These are phyloP conservation scores for Paspalum vaginatum DNA, from an alignment of 176 grass and related monocot genomes.

Conservation along the genomic window DNA sequence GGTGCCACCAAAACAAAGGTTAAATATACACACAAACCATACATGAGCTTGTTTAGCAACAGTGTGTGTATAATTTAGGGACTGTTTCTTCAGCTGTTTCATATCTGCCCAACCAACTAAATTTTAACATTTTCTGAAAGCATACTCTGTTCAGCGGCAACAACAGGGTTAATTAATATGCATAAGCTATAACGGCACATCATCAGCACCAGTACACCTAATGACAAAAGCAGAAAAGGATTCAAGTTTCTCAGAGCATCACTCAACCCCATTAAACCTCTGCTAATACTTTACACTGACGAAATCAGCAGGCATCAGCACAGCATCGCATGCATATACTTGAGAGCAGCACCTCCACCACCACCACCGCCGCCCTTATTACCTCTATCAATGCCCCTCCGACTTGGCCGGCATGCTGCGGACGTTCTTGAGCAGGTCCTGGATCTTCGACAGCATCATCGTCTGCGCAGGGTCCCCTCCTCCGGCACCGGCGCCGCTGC, in stretches of 20 bases:
- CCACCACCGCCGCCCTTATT: conserved; percentile 20
- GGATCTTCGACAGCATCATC: conserved; percentile 89
- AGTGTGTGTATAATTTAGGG: too few species aligned
- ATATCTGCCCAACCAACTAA: neutral
- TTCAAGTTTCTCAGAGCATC: neutral
- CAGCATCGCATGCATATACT: conserved; percentile 1
- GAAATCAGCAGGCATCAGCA: conserved; percentile 42
- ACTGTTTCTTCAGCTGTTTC: neutral
- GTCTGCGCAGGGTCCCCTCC: conserved; percentile 48
- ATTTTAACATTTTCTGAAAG: neutral
- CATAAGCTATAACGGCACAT: conserved; percentile 21
- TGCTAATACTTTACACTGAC: conserved; percentile 18
- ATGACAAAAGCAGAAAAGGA: conserved; percentile 3
- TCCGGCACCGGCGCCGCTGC: conserved; percentile 9
- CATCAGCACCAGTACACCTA: conserved; percentile 23
- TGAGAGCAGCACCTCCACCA: neutral
- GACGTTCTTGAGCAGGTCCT: conserved; percentile 92
- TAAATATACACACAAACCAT: too few species aligned
- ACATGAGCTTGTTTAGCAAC: too few species aligned
- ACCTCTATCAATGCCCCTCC: conserved; percentile 50
- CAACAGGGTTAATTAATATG: neutral
- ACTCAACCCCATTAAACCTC: neutral
- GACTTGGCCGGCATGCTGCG: conserved; percentile 55
- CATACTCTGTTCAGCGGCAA: conserved; percentile 2
- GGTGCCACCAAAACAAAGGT: too few species aligned